These are phyloP conservation scores for Hanseniaspora sp. DNA, from an alignment of 1,139 yeast species.

Conservation along the genomic window DNA sequence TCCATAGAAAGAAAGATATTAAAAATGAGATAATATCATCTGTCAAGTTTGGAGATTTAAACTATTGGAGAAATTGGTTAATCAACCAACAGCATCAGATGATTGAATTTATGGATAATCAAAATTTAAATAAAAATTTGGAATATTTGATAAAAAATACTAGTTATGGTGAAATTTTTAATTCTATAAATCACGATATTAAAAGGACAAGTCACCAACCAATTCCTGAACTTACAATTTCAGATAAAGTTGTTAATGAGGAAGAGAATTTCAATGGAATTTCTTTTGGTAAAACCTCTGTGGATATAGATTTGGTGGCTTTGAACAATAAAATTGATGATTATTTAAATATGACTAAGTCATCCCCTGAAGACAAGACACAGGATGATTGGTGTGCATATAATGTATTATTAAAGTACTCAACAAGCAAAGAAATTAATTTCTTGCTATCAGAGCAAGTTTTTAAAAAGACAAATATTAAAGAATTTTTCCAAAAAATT, in stretches of 20 bases:
- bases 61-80: not conserved
- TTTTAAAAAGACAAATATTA: not conserved
- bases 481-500: not conserved
- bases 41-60: not conserved
- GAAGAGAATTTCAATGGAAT: not conserved
- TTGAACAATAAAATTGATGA: not conserved
- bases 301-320: not conserved
- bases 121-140: not conserved
- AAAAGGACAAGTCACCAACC: not conserved
- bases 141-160: not conserved
- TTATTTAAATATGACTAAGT: not conserved
- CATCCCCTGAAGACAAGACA: not conserved
- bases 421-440: not conserved
- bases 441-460: not conserved
- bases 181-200: not conserved
- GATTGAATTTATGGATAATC: not conserved
- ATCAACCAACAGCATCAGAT: not conserved
- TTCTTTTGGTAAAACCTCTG: not conserved
- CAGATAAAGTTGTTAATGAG: not conserved
- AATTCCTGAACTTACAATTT: not conserved
- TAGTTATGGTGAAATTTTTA: not conserved
- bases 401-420: not conserved
- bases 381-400: constrained; percentile 15
- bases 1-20: not conserved
- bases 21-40: not conserved